Percentiles rank a stretch among this genome's conserved stretches.
These are phyloP conservation scores for Adansonia gregorii DNA, from an alignment of 441 rosid genomes.

Conservation along the genomic window DNA sequence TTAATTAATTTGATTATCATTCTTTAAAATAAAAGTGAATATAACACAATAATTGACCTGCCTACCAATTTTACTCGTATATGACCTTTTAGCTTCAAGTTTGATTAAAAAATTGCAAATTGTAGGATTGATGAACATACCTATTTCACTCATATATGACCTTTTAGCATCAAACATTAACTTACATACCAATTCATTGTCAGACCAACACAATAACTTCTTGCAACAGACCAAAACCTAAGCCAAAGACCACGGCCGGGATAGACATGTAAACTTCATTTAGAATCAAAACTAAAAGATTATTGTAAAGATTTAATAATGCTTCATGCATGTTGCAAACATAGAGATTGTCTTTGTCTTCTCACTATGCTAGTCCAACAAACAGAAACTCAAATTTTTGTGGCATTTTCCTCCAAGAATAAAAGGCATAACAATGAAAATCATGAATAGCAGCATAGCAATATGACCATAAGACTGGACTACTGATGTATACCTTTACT, in stretches of 20 bases:
- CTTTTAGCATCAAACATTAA: background rate
- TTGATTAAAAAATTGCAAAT: background rate
- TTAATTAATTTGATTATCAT: background rate
- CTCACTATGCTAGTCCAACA: background rate
- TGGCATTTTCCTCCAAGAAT: background rate
- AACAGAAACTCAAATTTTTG: background rate
- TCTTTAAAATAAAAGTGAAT: background rate
- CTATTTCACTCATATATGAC: background rate
- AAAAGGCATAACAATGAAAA: background rate
- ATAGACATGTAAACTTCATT: background rate
- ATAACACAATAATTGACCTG: background rate
- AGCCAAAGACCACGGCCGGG: background rate
- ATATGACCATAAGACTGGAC: background rate
- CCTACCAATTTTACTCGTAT: background rate
- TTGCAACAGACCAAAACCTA: background rate
- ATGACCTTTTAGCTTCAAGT: background rate
- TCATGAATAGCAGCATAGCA: background rate
- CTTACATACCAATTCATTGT: background rate
- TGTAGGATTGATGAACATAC: background rate
- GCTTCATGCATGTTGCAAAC: background rate
- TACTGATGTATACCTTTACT: background rate
- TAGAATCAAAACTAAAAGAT: background rate
- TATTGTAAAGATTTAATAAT: background rate
- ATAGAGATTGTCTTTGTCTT: background rate
- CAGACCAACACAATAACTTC: background rate